Conservation (phyloP, 2,329 filamentous ascomycete species). For the Penicillium corylophilum region DNA sequence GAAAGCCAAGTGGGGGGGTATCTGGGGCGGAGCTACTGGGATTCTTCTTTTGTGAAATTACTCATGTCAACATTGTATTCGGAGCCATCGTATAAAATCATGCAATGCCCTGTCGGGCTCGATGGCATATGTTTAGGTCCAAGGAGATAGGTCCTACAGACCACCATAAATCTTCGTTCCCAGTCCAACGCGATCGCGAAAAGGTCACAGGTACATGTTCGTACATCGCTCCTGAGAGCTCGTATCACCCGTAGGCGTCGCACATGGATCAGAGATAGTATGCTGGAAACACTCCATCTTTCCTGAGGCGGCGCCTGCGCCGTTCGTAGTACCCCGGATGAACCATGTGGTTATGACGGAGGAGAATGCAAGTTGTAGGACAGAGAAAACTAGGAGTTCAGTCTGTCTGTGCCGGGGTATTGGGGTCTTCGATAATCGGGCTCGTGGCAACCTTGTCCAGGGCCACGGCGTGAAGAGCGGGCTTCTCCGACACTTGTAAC, state of each 20-base stretch:
- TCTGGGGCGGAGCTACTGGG: background rate
- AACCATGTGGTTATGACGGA: background rate
- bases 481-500: constrained; percentile 60
- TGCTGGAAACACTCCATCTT: background rate
- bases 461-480: constrained; percentile 83
- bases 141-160: background rate
- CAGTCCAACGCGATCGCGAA: background rate
- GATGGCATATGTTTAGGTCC: background rate
- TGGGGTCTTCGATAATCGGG: constrained; percentile 31
- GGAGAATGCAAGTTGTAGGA: constrained; percentile 7
- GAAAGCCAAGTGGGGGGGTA: background rate
- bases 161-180: background rate
- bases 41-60: background rate
- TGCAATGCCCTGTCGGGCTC: background rate
- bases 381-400: constrained; percentile 5
- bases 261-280: background rate
- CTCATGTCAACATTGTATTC: background rate
- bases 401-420: constrained; percentile 1
- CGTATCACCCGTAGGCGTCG: background rate
- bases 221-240: background rate
- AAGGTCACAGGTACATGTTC: background rate
- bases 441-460: constrained; percentile 65
- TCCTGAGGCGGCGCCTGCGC: constrained; percentile 19
- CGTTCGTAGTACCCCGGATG: constrained; percentile 7
- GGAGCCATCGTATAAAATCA: background rate